Conservation (phyloP, 2,329 filamentous ascomycete species). For the Stylonectria norvegica region DNA sequence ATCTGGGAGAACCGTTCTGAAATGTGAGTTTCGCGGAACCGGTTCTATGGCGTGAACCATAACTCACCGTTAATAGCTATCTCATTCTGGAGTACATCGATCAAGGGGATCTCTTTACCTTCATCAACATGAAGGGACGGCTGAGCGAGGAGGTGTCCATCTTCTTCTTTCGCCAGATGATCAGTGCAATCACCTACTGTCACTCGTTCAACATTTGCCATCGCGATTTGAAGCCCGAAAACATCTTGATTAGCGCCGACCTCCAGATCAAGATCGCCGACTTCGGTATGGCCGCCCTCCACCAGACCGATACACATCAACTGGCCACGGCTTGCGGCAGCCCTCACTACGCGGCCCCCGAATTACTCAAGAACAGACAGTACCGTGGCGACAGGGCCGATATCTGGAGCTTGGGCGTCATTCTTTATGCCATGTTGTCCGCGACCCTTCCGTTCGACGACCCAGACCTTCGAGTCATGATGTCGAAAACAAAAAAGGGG, state of each 20-base stretch:
- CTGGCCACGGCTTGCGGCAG: constrained; percentile 91
- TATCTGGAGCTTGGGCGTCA: constrained; percentile 91
- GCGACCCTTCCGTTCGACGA: constrained; percentile 81
- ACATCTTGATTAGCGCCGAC: constrained; percentile 77
- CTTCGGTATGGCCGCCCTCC: constrained; percentile 94
- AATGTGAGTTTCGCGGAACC: constrained; percentile 60
- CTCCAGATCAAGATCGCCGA: constrained; percentile 89
- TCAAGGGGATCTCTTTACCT: constrained; percentile 75
- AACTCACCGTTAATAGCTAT: constrained; percentile 58
- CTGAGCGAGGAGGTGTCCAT: constrained; percentile 77
- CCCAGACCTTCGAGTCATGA: constrained; percentile 58
- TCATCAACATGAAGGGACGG: constrained; percentile 71
- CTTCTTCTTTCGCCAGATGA: constrained; percentile 86
- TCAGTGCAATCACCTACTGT: constrained; percentile 87
- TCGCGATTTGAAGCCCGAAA: constrained; percentile 94
- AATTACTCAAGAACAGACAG: constrained; percentile 71
- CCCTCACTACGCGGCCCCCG: constrained; percentile 93
- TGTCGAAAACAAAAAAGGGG: constrained; percentile 57
- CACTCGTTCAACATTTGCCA: constrained; percentile 95
- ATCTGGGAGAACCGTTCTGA: constrained; percentile 97
- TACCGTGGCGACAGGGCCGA: constrained; percentile 87
- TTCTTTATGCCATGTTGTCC: constrained; percentile 82
- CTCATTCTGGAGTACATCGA: constrained; percentile 91
- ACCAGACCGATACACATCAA: constrained; percentile 73
- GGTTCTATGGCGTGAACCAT: background rate